Evolutionary conservation across 1,139 yeast genomes (phyloP), one percentile per base, ranked within the genome.

Genomic region (Chernovozyma aurita): DNA sequence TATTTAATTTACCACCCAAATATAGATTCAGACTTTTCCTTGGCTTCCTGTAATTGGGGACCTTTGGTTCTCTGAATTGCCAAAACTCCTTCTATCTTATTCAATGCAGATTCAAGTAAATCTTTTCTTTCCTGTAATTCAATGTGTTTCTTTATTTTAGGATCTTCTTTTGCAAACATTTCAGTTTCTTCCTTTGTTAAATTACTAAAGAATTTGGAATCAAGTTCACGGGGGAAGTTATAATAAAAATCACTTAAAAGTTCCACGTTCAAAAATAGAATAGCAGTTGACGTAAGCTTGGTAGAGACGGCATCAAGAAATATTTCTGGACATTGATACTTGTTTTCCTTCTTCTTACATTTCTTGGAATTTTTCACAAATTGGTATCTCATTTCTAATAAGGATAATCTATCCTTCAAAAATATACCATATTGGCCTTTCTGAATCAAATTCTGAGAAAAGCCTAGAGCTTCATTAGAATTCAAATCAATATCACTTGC

Each of bases 81-180:
- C 59, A 87, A 73, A 18, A 92, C 92, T 16, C 90, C 83, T 51
- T 92, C 97, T 41, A 94, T 87, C 61, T 86, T 92, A 40, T 70
- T 73, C 50, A 90, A 59, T 0, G 97, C 98, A 40, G 85, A 65
- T 47, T 87, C 94, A 39, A 94, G 70, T 41, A 88, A 64, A 49
- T 88, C 97, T 57, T 92, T 90, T 36, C 97, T 76, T 57, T 87
- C 94, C 58, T 94, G 98, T 43, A 94, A 65, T 52, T 92, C 97
- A 46, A 94, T 85, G 52, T 94, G 98, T 47, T 82, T 76, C 54
- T 83, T 83, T 41, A 92, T 78, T 61, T 82, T 85, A 13, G 95
- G 94, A 62, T 94, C 98, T 58, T 94, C 97, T 52, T 87, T 87
- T 1, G 98, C 98, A 64, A 90, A 86, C 41, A 65, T 64, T 52